Conservation (phyloP, 129 eudicot species). For the Artemisia argyi region DNA sequence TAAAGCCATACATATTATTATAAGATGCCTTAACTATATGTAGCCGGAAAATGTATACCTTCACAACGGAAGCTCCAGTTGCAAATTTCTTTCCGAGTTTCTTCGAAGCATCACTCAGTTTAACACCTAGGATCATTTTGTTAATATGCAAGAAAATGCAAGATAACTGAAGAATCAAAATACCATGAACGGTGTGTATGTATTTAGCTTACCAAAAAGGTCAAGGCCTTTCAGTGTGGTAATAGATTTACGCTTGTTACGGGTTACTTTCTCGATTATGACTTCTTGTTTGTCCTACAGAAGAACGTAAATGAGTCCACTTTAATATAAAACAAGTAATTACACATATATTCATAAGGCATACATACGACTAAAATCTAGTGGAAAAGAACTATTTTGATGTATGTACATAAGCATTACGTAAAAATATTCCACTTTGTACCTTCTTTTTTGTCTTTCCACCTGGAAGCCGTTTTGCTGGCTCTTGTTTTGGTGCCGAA, state of each 20-base stretch:
- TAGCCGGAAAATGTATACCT: too few species aligned
- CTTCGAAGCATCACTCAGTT: constrained; percentile 94
- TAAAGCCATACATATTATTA: too few species aligned
- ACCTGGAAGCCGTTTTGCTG: constrained; percentile 94
- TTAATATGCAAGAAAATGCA: background rate
- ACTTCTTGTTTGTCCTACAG: constrained; percentile 85
- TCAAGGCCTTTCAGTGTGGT: constrained; percentile 85
- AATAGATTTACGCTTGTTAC: constrained; percentile 80
- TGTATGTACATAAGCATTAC: too few species aligned
- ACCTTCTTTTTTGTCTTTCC: constrained; percentile 69
- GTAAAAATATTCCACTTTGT: too few species aligned
- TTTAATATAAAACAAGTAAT: too few species aligned
- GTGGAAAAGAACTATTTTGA: background rate
- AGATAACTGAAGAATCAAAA: constrained; percentile 11
- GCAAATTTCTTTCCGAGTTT: constrained; percentile 98
- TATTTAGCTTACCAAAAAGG: constrained; percentile 59
- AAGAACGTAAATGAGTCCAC: constrained; percentile 18
- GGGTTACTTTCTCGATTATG: constrained; percentile 86
- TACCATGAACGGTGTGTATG: background rate
- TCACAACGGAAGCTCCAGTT: constrained; percentile 57
- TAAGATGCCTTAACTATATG: too few species aligned
- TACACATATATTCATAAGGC: background rate
- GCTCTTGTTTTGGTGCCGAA: constrained; percentile 51
- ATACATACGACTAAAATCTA: background rate
- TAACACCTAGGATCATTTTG: constrained; percentile 55